These are phyloP conservation scores for Verticillium nubilum DNA, from an alignment of 2,329 filamentous ascomycete species.

Conservation along the genomic window DNA sequence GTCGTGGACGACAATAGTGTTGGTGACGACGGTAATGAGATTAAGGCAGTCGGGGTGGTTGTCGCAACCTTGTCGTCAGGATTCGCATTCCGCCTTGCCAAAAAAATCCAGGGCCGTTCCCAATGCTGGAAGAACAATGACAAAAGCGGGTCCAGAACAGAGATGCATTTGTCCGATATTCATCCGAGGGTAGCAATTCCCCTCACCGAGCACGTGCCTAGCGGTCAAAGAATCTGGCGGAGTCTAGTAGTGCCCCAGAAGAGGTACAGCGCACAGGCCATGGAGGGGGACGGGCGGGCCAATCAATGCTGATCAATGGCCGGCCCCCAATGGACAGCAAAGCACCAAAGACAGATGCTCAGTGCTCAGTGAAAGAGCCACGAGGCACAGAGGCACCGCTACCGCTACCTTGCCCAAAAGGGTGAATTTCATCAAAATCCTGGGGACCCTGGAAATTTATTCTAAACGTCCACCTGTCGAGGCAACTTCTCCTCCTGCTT, in stretches of 20 bases:
- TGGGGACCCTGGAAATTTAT: slow-evolving; percentile 4
- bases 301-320: not conserved
- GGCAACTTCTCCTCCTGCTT: not conserved
- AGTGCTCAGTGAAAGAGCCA: not conserved
- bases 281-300: not conserved
- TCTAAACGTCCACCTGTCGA: not conserved
- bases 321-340: not conserved
- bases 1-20: too few relatives aligned
- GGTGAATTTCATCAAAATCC: slow-evolving; percentile 14
- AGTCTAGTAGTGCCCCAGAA: not conserved
- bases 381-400: not conserved
- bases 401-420: slow-evolving; percentile 11
- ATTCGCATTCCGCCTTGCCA: not conserved
- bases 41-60: not conserved
- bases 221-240: not conserved
- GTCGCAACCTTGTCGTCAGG: not conserved
- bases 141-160: not conserved
- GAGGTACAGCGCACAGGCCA: not conserved
- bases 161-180: not conserved
- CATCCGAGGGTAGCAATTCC: not conserved
- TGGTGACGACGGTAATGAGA: not conserved
- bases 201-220: not conserved
- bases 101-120: not conserved
- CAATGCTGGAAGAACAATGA: not conserved
- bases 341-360: not conserved